phyloP scores from a whole-genome alignment of 192 early-diverging fungal species.

The Mycoemilia scoparia region DNA sequence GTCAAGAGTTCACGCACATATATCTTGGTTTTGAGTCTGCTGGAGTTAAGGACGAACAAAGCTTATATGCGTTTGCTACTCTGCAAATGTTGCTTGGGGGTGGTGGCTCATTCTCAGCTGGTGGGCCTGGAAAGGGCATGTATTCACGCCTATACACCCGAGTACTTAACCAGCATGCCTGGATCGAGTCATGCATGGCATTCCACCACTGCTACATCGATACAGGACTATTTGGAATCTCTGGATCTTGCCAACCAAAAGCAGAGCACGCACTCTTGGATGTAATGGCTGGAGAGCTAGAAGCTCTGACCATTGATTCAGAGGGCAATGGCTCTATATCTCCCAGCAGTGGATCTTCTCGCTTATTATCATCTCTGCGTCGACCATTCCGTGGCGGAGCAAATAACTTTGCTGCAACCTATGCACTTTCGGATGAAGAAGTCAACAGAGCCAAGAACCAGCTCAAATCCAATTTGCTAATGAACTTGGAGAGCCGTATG shows the following conservation, averaged over 20 bases:
- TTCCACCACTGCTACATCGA: conserved; percentile 86
- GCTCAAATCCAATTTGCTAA: conserved; percentile 76
- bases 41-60: conserved; percentile 54
- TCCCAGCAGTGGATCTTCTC: conserved; percentile 5
- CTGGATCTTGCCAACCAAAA: conserved; percentile 63
- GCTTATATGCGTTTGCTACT: conserved; percentile 76
- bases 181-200: conserved; percentile 86
- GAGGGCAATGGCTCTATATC: no score
- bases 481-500: conserved; percentile 82
- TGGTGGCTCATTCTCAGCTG: conserved; percentile 89
- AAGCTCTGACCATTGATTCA: conserved; percentile 42
- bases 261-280: conserved; percentile 55
- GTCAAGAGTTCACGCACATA: conserved; percentile 62
- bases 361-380: conserved; percentile 12
- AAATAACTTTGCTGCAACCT: no score
- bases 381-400: no score
- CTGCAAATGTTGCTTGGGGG: conserved; percentile 85
- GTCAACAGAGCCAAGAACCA: conserved; percentile 87
- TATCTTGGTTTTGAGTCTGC: conserved; percentile 79
- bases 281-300: conserved; percentile 69
- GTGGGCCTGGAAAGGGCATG: conserved; percentile 98
- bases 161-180: conserved; percentile 82
- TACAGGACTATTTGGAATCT: conserved; percentile 83
- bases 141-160: conserved; percentile 91
- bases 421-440: conserved; percentile 30